These are phyloP conservation scores for Schizosaccharomyces cryophilus DNA, from an alignment of 805 yeast genomes.

Conservation along the genomic window DNA sequence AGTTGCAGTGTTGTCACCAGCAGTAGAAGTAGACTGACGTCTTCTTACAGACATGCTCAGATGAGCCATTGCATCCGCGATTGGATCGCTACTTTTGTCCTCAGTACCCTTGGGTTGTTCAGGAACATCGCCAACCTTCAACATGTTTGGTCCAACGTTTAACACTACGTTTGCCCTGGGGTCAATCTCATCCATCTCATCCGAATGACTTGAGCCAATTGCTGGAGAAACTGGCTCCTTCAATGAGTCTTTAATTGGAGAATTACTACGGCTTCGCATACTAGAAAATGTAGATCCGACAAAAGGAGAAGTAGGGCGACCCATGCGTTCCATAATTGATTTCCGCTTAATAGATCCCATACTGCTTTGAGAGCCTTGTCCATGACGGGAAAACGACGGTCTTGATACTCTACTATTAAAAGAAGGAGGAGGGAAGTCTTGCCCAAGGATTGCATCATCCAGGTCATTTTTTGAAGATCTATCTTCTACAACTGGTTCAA, in stretches of 20 bases:
- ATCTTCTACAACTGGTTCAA: no score
- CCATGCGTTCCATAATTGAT: conserved; percentile 1
- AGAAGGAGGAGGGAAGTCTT: not conserved
- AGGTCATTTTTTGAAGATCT: not conserved
- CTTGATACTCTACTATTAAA: not conserved
- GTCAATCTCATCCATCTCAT: conserved; percentile 3
- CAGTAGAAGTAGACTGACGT: not conserved
- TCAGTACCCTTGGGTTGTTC: not conserved
- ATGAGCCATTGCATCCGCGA: conserved; percentile 29
- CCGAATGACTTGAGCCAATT: not conserved
- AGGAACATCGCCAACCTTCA: not conserved
- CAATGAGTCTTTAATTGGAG: not conserved
- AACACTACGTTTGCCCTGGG: conserved; percentile 7
- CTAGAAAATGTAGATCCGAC: not conserved
- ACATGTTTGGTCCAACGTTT: conserved; percentile 7
- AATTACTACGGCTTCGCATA: not conserved
- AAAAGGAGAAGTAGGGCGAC: not conserved
- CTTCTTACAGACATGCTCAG: conserved; percentile 8
- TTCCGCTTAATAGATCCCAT: not conserved
- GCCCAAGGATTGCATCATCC: not conserved
- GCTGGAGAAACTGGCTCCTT: not conserved
- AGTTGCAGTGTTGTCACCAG: not conserved
- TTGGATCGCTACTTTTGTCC: conserved; percentile 19
- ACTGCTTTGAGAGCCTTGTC: not conserved
- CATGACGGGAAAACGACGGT: not conserved